phyloP scores from a whole-genome alignment of 805 yeast species.

The Wickerhamomyces xylosicus region DNA sequence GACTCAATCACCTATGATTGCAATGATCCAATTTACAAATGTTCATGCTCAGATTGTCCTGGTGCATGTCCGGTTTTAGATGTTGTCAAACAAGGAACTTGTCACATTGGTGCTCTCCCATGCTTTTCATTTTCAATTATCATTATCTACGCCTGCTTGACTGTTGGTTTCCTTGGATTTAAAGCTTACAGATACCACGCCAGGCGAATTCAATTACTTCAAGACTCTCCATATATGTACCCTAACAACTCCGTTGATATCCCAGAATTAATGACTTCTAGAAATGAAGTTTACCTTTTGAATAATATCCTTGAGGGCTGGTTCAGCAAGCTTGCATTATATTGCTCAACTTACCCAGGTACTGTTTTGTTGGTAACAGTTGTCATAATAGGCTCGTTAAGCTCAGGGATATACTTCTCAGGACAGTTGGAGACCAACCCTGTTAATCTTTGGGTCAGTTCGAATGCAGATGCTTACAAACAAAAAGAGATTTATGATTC shows the following conservation, averaged over 20 bases:
- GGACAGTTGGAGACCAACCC: constrained; percentile 69
- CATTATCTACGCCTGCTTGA: constrained; percentile 30
- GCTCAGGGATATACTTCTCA: constrained; percentile 41
- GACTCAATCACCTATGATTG: constrained; percentile 29
- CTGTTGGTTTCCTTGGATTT: constrained; percentile 18
- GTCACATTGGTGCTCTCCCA: constrained; percentile 54
- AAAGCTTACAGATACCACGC: constrained; percentile 13
- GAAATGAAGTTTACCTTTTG: constrained; percentile 31
- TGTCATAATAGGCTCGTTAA: constrained; percentile 31
- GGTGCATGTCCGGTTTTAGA: constrained; percentile 66
- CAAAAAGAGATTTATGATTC: constrained; percentile 66
- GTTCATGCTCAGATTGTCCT: constrained; percentile 90
- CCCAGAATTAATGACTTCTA: constrained; percentile 7
- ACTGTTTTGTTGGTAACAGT: constrained; percentile 34
- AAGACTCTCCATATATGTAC: constrained; percentile 30
- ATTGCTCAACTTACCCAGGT: constrained; percentile 55
- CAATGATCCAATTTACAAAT: constrained; percentile 51
- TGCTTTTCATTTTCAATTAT: constrained; percentile 64
- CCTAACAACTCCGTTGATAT: constrained; percentile 10
- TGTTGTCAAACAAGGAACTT: constrained; percentile 28
- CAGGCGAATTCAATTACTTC: constrained; percentile 25
- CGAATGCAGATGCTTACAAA: constrained; percentile 54
- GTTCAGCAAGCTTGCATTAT: constrained; percentile 41
- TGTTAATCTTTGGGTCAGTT: constrained; percentile 82
- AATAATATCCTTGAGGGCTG: constrained; percentile 36